Evolutionary conservation across 1,284 basidiomycete genomes (phyloP).

Genomic region (Earliella scabrosa): DNA sequence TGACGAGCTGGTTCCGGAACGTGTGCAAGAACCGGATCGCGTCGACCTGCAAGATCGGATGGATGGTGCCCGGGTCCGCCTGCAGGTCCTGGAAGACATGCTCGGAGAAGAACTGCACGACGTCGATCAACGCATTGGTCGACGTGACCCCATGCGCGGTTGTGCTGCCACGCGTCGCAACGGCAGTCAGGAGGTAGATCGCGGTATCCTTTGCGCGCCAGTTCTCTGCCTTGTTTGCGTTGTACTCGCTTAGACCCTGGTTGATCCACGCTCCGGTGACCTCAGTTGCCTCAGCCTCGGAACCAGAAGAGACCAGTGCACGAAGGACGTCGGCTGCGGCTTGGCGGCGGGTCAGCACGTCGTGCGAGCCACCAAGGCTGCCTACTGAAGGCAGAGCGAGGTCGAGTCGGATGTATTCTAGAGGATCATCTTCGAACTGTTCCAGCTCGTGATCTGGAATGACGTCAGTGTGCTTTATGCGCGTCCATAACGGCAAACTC

Average conservation of each 20-base stretch:
- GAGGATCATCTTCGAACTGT: conserved; percentile 96
- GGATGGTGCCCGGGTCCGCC: conserved; percentile 66
- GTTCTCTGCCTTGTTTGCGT: conserved; percentile 66
- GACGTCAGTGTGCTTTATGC: not conserved
- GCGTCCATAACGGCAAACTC: not conserved
- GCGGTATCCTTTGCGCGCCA: conserved; percentile 98
- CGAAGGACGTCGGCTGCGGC: conserved; percentile 93
- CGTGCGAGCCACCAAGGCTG: conserved; percentile 40
- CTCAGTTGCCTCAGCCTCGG: conserved; percentile 83
- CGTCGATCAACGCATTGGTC: conserved; percentile 90
- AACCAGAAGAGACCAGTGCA: conserved; percentile 80
- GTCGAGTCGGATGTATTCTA: conserved; percentile 94
- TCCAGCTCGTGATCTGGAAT: conserved; percentile 83
- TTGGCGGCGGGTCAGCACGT: conserved; percentile 82
- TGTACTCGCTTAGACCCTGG: conserved; percentile 71
- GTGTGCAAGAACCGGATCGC: conserved; percentile 94
- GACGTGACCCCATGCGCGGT: conserved; percentile 90
- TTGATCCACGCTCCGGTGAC: conserved; percentile 87
- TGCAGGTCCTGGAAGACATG: conserved; percentile 91
- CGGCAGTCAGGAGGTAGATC: conserved; percentile 91
- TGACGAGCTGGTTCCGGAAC: conserved; percentile 97
- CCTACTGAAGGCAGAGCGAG: conserved; percentile 67
- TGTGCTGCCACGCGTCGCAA: conserved; percentile 89
- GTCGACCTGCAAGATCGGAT: conserved; percentile 94
- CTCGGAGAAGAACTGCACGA: conserved; percentile 94